Evolutionary conservation across 768 basidiomycete genomes (phyloP), one percentile per base, ranked within the genome.

Genomic region (Auricularia heimuer): DNA sequence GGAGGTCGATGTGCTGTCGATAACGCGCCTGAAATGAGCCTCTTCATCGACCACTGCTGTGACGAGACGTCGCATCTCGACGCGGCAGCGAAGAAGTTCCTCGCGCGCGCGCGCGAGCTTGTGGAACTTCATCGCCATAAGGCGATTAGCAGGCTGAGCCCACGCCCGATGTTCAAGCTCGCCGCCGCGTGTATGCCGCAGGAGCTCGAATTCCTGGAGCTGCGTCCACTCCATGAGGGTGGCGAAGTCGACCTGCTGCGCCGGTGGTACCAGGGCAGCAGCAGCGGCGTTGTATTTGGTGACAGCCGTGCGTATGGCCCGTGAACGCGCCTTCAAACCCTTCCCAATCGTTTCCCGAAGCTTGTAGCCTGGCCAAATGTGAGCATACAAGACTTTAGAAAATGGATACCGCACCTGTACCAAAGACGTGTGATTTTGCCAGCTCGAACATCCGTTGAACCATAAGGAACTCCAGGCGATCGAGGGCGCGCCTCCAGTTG

Each of bases 141-240:
- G 68, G 8, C 72, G 54, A 65, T 82, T 81, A 72, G 81, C 76
- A 14, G 78, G 71, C 3, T 69, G 34, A 0, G 69, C 67, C 76
- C 76, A 77, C 2, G 65, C 69, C 47, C 24, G 24, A 61, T 68
- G 69, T 1, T 69, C 45, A 4, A 33, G 64, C 24, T 76, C 64
- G 33, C 75, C 71, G 24, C 67, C 37, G 4, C 69, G 65, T 0
- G 72, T 69, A 45, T 75, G 68, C 4, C 65, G 66, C 2, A 77
- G 71, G 14, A 77, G 67, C 16, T 68, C 62, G 63, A 77, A 74
- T 42, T 77, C 70, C 7, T 72, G 71, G 0, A 77, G 61, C 37
- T 74, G 75, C 3, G 47, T 54, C 62, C 70, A 74, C 24, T 74
- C 67, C 1, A 71, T 66, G 3, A 77, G 70, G 33, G 65, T 54